Conservation (phyloP, 2,329 filamentous ascomycete species). For the Neospermospora avenae region DNA sequence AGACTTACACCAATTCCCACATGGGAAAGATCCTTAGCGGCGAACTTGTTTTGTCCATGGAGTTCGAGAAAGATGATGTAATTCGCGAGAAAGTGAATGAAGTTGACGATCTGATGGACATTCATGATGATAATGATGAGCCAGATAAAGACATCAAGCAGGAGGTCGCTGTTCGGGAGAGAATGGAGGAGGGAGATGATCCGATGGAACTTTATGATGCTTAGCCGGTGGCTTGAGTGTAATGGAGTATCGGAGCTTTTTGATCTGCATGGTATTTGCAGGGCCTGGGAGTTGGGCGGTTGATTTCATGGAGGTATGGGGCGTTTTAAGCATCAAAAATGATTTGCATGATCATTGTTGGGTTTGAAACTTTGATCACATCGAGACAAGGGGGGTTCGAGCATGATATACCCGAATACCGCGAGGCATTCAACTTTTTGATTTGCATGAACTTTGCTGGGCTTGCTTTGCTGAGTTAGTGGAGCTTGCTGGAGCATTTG, state of each 20-base stretch:
- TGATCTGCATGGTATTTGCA: not conserved
- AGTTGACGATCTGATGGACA: constrained; percentile 10
- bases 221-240: too few relatives aligned
- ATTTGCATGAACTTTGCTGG: too few relatives aligned
- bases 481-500: too few relatives aligned
- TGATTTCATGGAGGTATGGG: not conserved
- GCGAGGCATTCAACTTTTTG: too few relatives aligned
- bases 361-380: too few relatives aligned
- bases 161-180: not conserved
- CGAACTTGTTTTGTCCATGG: constrained; percentile 26
- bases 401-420: too few relatives aligned
- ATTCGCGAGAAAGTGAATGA: constrained; percentile 3
- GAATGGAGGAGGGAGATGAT: not conserved
- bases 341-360: too few relatives aligned
- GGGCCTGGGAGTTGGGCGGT: not conserved
- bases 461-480: too few relatives aligned
- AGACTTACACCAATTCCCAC: constrained; percentile 43
- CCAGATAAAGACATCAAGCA: constrained; percentile 1
- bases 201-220: too few relatives aligned
- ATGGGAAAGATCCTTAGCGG: constrained; percentile 43
- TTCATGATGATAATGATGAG: constrained; percentile 6
- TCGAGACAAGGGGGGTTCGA: too few relatives aligned
- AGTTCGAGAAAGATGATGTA: not conserved
- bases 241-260: too few relatives aligned
- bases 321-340: too few relatives aligned